phyloP scores from a whole-genome alignment of 1,284 basidiomycete species.

The Polyporus tsugae region DNA sequence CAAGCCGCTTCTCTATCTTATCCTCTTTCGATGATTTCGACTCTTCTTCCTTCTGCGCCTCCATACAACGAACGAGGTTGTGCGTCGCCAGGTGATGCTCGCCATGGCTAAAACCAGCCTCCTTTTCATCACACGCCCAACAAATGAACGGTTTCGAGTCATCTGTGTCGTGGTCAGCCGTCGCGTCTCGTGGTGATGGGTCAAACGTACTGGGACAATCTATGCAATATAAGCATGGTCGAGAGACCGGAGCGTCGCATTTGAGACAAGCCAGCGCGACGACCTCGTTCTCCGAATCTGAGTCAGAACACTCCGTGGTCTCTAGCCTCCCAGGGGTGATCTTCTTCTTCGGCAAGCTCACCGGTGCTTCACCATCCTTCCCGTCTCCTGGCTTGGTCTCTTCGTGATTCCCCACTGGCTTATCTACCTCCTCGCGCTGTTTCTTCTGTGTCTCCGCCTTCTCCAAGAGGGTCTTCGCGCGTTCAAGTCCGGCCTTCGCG shows the following conservation, averaged over 20 bases:
- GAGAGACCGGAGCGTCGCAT: constrained; percentile 23
- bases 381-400: not conserved
- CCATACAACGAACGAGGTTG: constrained; percentile 34
- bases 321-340: not conserved
- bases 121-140: constrained; percentile 25
- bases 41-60: not conserved
- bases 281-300: constrained; percentile 14
- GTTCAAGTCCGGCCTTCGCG: constrained; percentile 30
- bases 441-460: constrained; percentile 8
- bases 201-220: constrained; percentile 33
- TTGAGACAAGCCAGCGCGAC: constrained; percentile 22
- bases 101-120: constrained; percentile 17
- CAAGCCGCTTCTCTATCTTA: constrained; percentile 28
- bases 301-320: not conserved
- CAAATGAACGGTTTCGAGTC: constrained; percentile 32
- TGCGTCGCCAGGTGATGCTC: constrained; percentile 26
- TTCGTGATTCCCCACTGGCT: not conserved
- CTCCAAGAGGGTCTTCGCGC: constrained; percentile 29
- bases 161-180: not conserved
- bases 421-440: not conserved
- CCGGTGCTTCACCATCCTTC: not conserved
- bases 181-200: no score
- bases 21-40: constrained; percentile 18
- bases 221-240: constrained; percentile 42
- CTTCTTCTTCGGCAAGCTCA: not conserved